Percentiles rank a stretch among this genome's conserved stretches.
phyloP scores from a whole-genome alignment of 78 protist species.

The Dictyostelium intermedium region DNA sequence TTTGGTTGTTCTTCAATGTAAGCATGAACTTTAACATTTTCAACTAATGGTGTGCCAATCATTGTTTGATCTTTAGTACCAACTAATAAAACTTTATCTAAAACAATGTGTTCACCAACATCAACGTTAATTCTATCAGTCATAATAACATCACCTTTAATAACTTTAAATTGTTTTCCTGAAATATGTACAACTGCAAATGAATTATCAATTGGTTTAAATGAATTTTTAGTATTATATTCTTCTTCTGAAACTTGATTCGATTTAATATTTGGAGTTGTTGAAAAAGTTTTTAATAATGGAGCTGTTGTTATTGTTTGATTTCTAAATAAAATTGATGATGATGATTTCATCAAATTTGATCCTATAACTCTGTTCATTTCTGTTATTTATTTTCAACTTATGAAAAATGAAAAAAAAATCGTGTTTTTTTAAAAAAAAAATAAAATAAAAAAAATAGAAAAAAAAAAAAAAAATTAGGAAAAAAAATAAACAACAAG shows the following conservation, averaged over 20 bases:
- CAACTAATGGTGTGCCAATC: constrained; percentile 62
- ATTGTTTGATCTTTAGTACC: constrained; percentile 47
- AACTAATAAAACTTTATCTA: constrained; percentile 74
- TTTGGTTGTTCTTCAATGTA: constrained; percentile 66
- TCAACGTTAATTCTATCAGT: constrained; percentile 35
- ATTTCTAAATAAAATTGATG: not conserved
- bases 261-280: not conserved
- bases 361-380: not conserved
- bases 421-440: not conserved
- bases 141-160: constrained; percentile 76
- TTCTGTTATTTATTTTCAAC: not conserved
- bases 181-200: constrained; percentile 78
- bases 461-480: not conserved
- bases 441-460: not conserved
- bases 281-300: not conserved
- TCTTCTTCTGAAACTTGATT: not conserved
- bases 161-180: constrained; percentile 80
- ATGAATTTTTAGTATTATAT: not conserved
- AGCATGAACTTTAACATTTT: constrained; percentile 54
- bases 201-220: constrained; percentile 27
- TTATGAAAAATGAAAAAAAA: not conserved
- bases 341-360: not conserved
- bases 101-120: constrained; percentile 66
- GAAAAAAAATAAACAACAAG: not conserved
- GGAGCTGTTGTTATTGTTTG: not conserved